phyloP scores from a whole-genome alignment of 2,329 filamentous ascomycete genomes.

The Penicillium sp. region DNA sequence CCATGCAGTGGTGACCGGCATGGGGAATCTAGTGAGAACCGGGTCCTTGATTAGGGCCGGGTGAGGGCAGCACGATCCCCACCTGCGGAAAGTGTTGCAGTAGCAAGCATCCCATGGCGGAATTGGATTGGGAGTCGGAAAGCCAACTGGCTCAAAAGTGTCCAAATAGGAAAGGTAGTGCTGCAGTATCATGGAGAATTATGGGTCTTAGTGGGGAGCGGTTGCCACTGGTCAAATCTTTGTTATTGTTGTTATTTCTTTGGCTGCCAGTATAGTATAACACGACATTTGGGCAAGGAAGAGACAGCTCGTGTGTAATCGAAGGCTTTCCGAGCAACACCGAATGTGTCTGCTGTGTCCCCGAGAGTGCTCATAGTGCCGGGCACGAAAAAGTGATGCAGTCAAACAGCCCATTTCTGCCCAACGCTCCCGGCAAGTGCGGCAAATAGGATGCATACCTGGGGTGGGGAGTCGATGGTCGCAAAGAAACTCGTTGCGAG shows the following conservation, averaged over 20 bases:
- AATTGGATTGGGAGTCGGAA: constrained; percentile 20
- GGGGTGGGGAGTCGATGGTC: constrained; percentile 21
- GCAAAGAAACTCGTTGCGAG: constrained; percentile 7
- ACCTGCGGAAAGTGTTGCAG: constrained; percentile 30
- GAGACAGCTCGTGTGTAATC: constrained; percentile 3
- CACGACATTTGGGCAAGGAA: background rate
- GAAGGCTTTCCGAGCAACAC: constrained; percentile 2
- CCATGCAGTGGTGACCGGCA: constrained; percentile 23
- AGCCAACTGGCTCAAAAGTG: constrained; percentile 14
- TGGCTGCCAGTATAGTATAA: constrained; percentile 8
- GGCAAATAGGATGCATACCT: constrained; percentile 25
- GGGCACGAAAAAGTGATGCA: constrained; percentile 15
- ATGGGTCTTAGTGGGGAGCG: constrained; percentile 25
- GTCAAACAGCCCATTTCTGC: constrained; percentile 27
- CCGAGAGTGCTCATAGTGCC: constrained; percentile 1
- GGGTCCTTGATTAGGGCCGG: constrained; percentile 27
- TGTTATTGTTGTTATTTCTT: constrained; percentile 12
- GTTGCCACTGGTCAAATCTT: constrained; percentile 24
- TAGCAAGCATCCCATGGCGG: constrained; percentile 22
- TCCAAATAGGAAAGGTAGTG: constrained; percentile 23
- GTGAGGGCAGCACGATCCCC: constrained; percentile 25
- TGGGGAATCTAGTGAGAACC: constrained; percentile 22
- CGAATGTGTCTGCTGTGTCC: constrained; percentile 11
- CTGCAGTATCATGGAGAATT: constrained; percentile 21
- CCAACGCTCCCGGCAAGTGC: constrained; percentile 22